Conservation (phyloP, 805 yeast genomes). For the Lipomyces sp. region DNA sequence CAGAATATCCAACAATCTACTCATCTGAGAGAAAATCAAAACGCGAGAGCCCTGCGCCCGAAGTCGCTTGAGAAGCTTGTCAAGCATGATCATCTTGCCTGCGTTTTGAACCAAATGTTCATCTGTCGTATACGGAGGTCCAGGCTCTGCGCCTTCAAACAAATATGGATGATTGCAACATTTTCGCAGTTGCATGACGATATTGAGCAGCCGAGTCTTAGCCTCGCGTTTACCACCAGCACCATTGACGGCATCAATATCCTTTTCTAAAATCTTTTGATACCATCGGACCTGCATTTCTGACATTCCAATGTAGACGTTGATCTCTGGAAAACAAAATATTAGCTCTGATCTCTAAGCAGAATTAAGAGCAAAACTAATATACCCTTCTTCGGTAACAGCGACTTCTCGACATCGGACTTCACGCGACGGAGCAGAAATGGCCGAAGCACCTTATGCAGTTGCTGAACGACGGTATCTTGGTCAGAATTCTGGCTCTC, state of each 20-base stretch:
- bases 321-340: constrained; percentile 54
- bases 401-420: constrained; percentile 86
- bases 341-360: background rate
- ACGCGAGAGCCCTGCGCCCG: constrained; percentile 81
- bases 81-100: constrained; percentile 86
- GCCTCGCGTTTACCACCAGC: constrained; percentile 92
- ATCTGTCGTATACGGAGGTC: constrained; percentile 95
- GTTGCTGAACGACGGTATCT: constrained; percentile 79
- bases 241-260: constrained; percentile 94
- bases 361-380: background rate
- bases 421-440: constrained; percentile 85
- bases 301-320: constrained; percentile 89
- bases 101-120: constrained; percentile 88
- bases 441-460: constrained; percentile 85
- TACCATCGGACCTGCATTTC: constrained; percentile 95
- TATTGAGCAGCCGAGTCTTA: constrained; percentile 83
- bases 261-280: constrained; percentile 80
- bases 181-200: constrained; percentile 94
- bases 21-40: constrained; percentile 89
- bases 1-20: constrained; percentile 78
- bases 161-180: constrained; percentile 97
- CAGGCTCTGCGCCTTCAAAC: constrained; percentile 99
- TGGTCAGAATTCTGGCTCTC: constrained; percentile 56
- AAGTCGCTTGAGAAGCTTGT: constrained; percentile 71
- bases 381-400: constrained; percentile 69